Conservation (phyloP, 768 basidiomycete genomes). For the Suillus sp. region DNA sequence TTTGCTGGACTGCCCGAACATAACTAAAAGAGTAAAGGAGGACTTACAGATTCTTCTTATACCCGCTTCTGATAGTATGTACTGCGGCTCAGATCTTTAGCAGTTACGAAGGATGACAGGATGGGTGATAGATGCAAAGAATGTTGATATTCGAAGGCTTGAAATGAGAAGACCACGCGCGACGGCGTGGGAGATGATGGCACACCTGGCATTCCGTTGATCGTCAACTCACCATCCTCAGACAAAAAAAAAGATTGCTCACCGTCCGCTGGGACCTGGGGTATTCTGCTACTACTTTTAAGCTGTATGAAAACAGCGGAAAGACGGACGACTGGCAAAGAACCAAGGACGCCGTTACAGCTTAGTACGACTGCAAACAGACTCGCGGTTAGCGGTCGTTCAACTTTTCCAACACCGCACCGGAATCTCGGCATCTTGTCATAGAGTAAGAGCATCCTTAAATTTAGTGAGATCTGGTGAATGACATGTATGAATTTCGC, state of each 20-base stretch:
- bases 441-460: neutral
- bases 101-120: slow-evolving; percentile 3
- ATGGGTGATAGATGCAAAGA: slow-evolving; percentile 17
- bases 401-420: slow-evolving; percentile 25
- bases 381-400: slow-evolving; percentile 16
- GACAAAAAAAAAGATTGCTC: neutral
- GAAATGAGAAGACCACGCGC: slow-evolving; percentile 22
- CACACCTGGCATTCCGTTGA: slow-evolving; percentile 14
- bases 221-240: neutral
- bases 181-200: slow-evolving; percentile 34
- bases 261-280: slow-evolving; percentile 4
- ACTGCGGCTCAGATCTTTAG: slow-evolving; percentile 5
- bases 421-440: slow-evolving; percentile 10
- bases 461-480: neutral
- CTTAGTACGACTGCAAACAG: neutral
- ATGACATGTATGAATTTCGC: neutral
- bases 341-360: neutral
- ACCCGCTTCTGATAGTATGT: slow-evolving; percentile 1
- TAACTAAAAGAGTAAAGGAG: slow-evolving; percentile 18
- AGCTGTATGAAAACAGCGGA: neutral
- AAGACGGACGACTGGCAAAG: neutral
- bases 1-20: slow-evolving; percentile 22
- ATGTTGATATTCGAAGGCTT: slow-evolving; percentile 18
- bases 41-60: slow-evolving; percentile 20
- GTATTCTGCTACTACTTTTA: slow-evolving; percentile 4